A percentile compares a stretch with the other conserved stretches of the same genome.
Evolutionary conservation across 768 basidiomycete species (phyloP).

Genomic region (Pleurotus salmoneostramineus): DNA sequence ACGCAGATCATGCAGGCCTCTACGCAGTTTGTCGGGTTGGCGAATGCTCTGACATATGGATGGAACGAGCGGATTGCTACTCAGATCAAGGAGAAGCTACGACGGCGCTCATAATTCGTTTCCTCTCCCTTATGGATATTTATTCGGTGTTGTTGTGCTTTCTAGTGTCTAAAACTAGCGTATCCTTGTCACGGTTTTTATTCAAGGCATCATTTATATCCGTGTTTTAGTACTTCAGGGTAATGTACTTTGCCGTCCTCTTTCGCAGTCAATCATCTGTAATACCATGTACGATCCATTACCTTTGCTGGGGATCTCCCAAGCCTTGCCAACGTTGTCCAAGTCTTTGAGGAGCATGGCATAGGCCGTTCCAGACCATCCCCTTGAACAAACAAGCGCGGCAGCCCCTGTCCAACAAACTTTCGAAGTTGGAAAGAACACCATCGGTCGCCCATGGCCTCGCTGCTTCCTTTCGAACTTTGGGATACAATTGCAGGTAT

Average conservation of each 20-base stretch:
- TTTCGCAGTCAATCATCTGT: background rate
- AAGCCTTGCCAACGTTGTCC: too few relatives aligned
- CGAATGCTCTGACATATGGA: slow-evolving; percentile 12
- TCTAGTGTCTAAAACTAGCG: background rate
- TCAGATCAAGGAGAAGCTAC: slow-evolving; percentile 5
- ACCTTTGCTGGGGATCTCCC: background rate
- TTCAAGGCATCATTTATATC: background rate
- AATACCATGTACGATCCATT: background rate
- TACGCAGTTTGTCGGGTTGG: slow-evolving; percentile 11
- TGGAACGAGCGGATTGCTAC: slow-evolving; percentile 12
- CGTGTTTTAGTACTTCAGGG: background rate
- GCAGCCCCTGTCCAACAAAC: too few relatives aligned
- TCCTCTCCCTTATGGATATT: background rate
- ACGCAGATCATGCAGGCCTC: slow-evolving; percentile 11
- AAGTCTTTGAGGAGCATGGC: too few relatives aligned
- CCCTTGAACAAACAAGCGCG: too few relatives aligned
- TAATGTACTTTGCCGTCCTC: background rate
- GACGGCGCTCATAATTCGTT: background rate
- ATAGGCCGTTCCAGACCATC: too few relatives aligned
- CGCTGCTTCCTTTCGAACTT: too few relatives aligned
- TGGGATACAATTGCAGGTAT: too few relatives aligned
- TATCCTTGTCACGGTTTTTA: background rate
- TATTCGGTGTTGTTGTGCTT: too few relatives aligned
- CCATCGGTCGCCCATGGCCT: too few relatives aligned
- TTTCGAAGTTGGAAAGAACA: too few relatives aligned